Evolutionary conservation across 1,139 yeast species (phyloP), one percentile per base, ranked within the genome.

Genomic region (Geotrichum carabidarum): DNA sequence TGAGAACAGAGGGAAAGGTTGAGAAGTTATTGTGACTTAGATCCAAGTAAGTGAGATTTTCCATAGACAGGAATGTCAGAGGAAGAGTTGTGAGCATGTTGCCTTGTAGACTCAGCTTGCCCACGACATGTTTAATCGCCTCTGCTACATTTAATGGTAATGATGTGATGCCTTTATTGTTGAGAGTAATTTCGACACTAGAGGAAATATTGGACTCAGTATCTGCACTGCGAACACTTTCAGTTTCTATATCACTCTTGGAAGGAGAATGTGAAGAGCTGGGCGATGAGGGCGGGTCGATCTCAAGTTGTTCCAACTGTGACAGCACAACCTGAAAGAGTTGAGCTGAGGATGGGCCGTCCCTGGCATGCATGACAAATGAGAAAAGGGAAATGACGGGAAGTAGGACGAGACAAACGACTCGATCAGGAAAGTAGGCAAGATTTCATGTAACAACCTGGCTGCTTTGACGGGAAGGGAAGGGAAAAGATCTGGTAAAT

Each of bases 1-100:
- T 46, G 38, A 55, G 77, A 64, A 76, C 74, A 1, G 64, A 60
- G 0, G 94, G 90, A 51, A 87, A 76, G 50, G 71, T 75, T 2
- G 73, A 60, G 44, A 87, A 74, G 48, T 71, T 67, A 65, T 87
- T 87, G 59, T 77, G 75, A 62, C 86, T 85, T 48, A 87, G 71
- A 66, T 87, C 93, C 57, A 87, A 71, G 62, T 83, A 85, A 52
- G 80, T 74, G 55, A 86, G 69, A 51, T 73, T 71, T 27, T 77
- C 65, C 59, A 86, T 70, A 32, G 70, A 66, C 11, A 69, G 62
- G 59, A 86, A 76, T 55, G 75, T 74, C 1, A 68, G 62, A 0
- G 90, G 87, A 8, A 84, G 68, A 11, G 71, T 69, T 0, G 71
- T 65, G 17, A 84, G 66, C 45, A 71, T 69, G 63, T 83, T 83